Evolutionary conservation across 1,139 yeast genomes (phyloP).

Genomic region (Torulaspora globosa): DNA sequence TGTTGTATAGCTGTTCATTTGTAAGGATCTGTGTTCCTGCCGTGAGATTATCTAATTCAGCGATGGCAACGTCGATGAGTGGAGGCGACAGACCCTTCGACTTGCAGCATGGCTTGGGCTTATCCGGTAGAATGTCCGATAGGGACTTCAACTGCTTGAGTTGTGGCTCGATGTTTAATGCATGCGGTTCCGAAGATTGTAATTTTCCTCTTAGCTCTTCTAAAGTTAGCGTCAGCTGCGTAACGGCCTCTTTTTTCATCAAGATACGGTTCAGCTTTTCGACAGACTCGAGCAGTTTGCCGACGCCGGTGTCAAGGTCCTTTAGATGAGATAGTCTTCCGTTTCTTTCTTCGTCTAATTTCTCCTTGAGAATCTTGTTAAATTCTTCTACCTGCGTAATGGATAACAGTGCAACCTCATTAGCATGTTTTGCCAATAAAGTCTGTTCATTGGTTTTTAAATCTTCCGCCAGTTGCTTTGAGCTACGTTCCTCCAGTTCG

Average conservation of each 20-base stretch:
- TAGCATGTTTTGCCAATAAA: slow-evolving; percentile 70
- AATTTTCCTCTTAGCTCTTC: slow-evolving; percentile 27
- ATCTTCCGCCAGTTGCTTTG: slow-evolving; percentile 58
- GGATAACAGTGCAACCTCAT: slow-evolving; percentile 68
- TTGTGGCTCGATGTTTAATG: slow-evolving; percentile 34
- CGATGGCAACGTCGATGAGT: slow-evolving; percentile 27
- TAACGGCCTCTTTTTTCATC: slow-evolving; percentile 31
- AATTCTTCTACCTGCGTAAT: slow-evolving; percentile 70
- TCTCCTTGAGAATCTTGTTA: slow-evolving; percentile 56
- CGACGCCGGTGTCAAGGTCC: slow-evolving; percentile 55
- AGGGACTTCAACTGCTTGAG: slow-evolving; percentile 35
- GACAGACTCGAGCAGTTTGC: slow-evolving; percentile 35
- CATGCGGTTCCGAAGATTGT: slow-evolving; percentile 19
- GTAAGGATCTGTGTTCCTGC: slow-evolving; percentile 32
- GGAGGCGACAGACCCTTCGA: slow-evolving; percentile 20
- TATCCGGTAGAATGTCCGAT: slow-evolving; percentile 28
- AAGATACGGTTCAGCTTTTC: slow-evolving; percentile 26
- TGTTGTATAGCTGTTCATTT: slow-evolving; percentile 62
- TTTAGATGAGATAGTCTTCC: slow-evolving; percentile 72
- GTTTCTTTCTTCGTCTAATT: slow-evolving; percentile 74
- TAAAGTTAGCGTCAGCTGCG: slow-evolving; percentile 27
- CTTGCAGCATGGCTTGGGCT: slow-evolving; percentile 26
- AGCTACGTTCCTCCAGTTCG: slow-evolving; percentile 60
- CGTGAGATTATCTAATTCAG: slow-evolving; percentile 27
- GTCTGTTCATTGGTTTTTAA: slow-evolving; percentile 65